These are phyloP conservation scores for Hygrophila difformis DNA, from an alignment of 257 asterid species.

Conservation along the genomic window DNA sequence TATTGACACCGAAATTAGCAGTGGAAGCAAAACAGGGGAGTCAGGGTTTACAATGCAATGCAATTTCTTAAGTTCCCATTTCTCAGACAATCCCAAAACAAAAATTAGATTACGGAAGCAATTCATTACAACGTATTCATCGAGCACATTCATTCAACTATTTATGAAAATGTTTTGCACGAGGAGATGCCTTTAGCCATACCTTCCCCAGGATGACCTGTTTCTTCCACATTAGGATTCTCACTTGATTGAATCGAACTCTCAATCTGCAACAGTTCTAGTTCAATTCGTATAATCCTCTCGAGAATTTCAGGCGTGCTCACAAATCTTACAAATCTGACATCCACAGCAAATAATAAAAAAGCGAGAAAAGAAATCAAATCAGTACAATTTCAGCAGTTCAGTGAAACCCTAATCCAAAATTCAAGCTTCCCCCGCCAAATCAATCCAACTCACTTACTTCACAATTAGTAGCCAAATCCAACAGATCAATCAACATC, in stretches of 20 bases:
- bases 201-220: slow-evolving; percentile 38
- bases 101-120: background rate
- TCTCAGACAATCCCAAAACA: too few relatives aligned
- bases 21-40: background rate
- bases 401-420: too few relatives aligned
- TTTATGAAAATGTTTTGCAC: too few relatives aligned
- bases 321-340: slow-evolving; percentile 78
- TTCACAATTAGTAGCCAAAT: too few relatives aligned
- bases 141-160: too few relatives aligned
- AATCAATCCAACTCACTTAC: too few relatives aligned
- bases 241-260: slow-evolving; percentile 52
- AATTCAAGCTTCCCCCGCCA: too few relatives aligned
- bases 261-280: slow-evolving; percentile 72
- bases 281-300: slow-evolving; percentile 57
- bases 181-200: too few relatives aligned
- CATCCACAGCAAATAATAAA: slow-evolving; percentile 13
- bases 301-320: slow-evolving; percentile 89
- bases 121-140: too few relatives aligned
- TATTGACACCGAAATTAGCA: background rate
- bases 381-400: background rate
- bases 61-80: too few relatives aligned
- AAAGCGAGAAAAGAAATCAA: background rate
- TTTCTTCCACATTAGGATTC: slow-evolving; percentile 22
- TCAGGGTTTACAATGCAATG: slow-evolving; percentile 4
- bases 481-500: too few relatives aligned